Base-by-base conservation (phyloP, 1,284 basidiomycete genomes). In the Heterobasidion parviporum region DNA sequence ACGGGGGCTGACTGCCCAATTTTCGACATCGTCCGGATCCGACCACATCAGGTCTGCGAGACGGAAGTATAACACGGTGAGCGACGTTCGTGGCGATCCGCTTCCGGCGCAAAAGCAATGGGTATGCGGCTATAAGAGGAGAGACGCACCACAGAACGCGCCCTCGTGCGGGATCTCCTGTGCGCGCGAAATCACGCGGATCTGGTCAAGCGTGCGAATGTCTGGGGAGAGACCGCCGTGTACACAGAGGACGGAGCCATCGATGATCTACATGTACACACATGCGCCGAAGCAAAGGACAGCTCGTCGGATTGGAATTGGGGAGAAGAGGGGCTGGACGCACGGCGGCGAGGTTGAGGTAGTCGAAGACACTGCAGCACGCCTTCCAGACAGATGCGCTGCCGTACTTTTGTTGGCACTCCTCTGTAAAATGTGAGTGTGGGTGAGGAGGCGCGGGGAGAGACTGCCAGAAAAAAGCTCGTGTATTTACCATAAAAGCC, bases 111-210 rank as follows among this genome's bases (percentile, higher is more conserved):
- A 0, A 26, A 48, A 48, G 26, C 20, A 9, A 34, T 33, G 26
- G 50, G 44, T 34, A 35, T 14, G 16, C 6, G 26, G 26, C 26
- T 3, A 26, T 3, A 55, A 38, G 55, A 48, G 20, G 26, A 41
- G n/a, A 53, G 35, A 64, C 85, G 55, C 63, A 92, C 92, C 92
- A 63, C 95, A 98, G 69, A 98, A 98, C 1, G 94, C 92, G n/a
- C 94, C 94, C 68, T 97, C 94, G 67, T 98, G 94, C 1, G 95
- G 94, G 50, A 97, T 94, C 71, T 98, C 94, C 66, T 97, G 94
- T 1, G 93, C 92, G 60, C 94, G 77, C 18, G 92, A 92, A 55
- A 98, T 77, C 15, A 94, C 91, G 26, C 94, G 82, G 58, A 97
- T 92, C 70, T 97, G 93, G 68, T 97, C 94, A 5, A 96, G 74